Evolutionary conservation across 164 flowering plant genomes (phyloP), one percentile per base, ranked within the genome.

Genomic region (Chloranthus sessilifolius): DNA sequence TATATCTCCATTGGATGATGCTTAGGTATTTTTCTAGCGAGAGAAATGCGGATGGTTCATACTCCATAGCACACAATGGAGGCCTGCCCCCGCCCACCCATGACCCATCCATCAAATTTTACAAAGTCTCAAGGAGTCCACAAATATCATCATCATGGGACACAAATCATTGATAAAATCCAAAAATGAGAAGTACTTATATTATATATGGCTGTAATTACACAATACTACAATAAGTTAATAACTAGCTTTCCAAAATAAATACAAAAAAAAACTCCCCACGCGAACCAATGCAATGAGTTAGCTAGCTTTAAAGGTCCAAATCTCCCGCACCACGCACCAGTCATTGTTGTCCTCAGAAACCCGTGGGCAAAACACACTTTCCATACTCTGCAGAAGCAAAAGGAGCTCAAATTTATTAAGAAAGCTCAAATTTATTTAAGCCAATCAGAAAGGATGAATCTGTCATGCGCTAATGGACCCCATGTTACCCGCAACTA

Each of bases 361-460:
- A 75, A 25, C 76, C 79, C 0, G 88, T 79, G 1, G 92, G 85
- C 25, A 81, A 70, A 47, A 72, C 82, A 50, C 92, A 84, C 14
- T 62, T 52, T 9, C 92, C 92, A 56, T n/a, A 81, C 65, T 56
- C 92, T 84, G 85, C 77, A 73, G 52, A 28, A 44, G 33, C 15
- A 59, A 46, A 4, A 26, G 25, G 47, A 16, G n/a, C n/a, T n/a
- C 42, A 24, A 12, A 50, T 7, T 5, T 24, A n/a, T 20, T 4
- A 10, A 34, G 25, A 6, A 37, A 9, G 12, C 5, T 2, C 34
- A 28, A 24, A 39, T 24, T 23, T 10, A 40, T 16, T 25, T 0
- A n/a, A 44, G 11, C 7, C 3, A 42, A 25, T 3, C 4, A 6
- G 1, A 34, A 7, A 3, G 15, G 34, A 17, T 17, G 2, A 46